Base-by-base conservation (phyloP, 495 filamentous ascomycete species). In the Penicillium angulare region DNA sequence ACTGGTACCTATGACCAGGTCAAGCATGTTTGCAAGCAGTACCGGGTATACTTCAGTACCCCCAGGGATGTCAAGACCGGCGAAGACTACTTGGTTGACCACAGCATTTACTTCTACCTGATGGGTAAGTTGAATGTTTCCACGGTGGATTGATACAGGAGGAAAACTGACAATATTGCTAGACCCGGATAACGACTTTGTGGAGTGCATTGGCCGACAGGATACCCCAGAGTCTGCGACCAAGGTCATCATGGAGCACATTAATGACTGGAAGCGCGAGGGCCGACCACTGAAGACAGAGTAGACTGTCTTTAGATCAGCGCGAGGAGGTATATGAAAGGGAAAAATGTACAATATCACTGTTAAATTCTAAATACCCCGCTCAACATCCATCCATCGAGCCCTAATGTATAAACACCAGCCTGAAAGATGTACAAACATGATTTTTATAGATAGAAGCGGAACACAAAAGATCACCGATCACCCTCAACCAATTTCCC, bases 21-120 rank as follows among this genome's bases (percentile, higher is more conserved):
- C 56, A 95, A 95, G 74, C 74, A 86, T 46, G 83, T 90, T 49
- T 98, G 93, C 77, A 96, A 95, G 74, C 86, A 84, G 44, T 97
- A 98, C 67, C 80, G 93, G 18, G 93, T 98, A 29, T 98, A 98
- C 74, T 98, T 98, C 65, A 92, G 87, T 59, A 98, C 93, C 34
- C 93, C 93, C 55, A 73, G 76, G 54, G 77, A 91, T 51, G 88
- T 96, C 40, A 84, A 92, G 76, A 84, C 89, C 2, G 93, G 90
- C 7, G 88, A 96, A 75, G 93, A 98, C 68, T 98, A 98, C 71
- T 69, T 98, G 53, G 93, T 98, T 32, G 93, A 97, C 72, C 93
- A 98, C 73, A 96, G 90, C 63, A 97, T 98, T 55, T 98, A 98
- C 77, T 98, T 98, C 64, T 98, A 98, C 67, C 71, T 98, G 52